Evolutionary conservation across 2,329 filamentous ascomycete species (phyloP).

Genomic region (Hortaea sp.): DNA sequence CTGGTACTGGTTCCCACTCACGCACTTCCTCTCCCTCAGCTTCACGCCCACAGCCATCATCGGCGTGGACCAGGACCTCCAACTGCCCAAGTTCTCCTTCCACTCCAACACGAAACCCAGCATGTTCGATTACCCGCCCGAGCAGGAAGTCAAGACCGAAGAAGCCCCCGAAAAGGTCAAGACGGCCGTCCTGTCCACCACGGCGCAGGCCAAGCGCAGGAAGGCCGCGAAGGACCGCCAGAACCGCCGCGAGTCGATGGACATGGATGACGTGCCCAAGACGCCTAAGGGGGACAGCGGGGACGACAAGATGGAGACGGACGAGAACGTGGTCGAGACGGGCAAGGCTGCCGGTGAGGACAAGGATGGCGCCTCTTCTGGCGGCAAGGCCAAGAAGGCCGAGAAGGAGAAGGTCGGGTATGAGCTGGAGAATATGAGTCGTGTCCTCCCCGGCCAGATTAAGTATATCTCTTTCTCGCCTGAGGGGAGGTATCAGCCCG

Average conservation of each 20-base stretch:
- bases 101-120: constrained; percentile 90
- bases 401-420: constrained; percentile 97
- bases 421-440: constrained; percentile 92
- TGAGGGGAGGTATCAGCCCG: constrained; percentile 75
- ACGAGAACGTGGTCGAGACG: constrained; percentile 33
- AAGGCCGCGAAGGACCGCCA: constrained; percentile 91
- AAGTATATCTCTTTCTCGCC: constrained; percentile 92
- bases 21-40: constrained; percentile 89
- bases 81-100: constrained; percentile 91
- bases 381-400: constrained; percentile 70
- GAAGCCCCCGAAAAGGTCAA: constrained; percentile 90
- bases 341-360: constrained; percentile 28
- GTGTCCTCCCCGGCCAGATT: constrained; percentile 82
- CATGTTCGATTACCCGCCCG: constrained; percentile 94
- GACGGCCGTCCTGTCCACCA: constrained; percentile 91
- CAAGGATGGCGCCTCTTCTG: constrained; percentile 45
- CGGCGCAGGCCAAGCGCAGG: constrained; percentile 89
- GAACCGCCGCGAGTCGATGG: constrained; percentile 86
- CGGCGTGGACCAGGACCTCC: constrained; percentile 83
- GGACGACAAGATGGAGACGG: constrained; percentile 74
- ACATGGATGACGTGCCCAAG: constrained; percentile 70
- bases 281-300: constrained; percentile 54
- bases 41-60: constrained; percentile 97
- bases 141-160: constrained; percentile 89
- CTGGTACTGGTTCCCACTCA: constrained; percentile 99